Evolutionary conservation across 1,284 basidiomycete species (phyloP), one percentile per base, ranked within the genome.

Genomic region (Ceratobasidium papillatum): DNA sequence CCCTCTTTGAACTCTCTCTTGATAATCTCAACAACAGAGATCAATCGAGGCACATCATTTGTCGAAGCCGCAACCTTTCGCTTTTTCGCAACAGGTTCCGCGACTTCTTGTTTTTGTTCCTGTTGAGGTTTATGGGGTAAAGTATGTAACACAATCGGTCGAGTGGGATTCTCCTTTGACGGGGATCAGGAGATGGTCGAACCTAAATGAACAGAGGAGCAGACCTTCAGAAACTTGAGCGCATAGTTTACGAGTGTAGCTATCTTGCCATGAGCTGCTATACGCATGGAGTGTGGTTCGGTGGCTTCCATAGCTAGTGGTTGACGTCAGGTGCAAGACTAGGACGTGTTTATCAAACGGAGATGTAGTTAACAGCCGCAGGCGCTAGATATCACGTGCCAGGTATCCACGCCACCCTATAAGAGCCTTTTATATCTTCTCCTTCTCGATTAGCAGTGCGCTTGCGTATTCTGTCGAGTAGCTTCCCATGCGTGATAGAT

Each of bases 21-120:
- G 78, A 94, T 88, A 74, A 94, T 93, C 82, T 96, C 94, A 0
- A 89, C 90, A 3, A 94, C 90, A 0, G 91, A 89, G 64, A 95
- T 84, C 8, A 95, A 85, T 0, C 90, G 87, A 0, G 92, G 89
- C 5, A 90, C 87, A 8, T 86, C 84, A 7, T 84, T 81, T 0
- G 87, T 85, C 0, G 85, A 83, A 14, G 82, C 77, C 51, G 77
- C 76, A 30, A 79, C 78, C 49, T 78, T 79, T n/a, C 75, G 74
- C 49, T 54, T 77, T 43, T 75, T 69, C 30, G 61, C 41, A 43
- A 45, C 36, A 58, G 59, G 34, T 63, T 73, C 47, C 51, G 49
- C 38, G 65, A 65, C 56, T 78, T 76, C 66, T 81, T 62, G 47
- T 27, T n/a, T 69, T 7, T 63, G 59, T 17, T 68, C 66, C 43